phyloP scores from a whole-genome alignment of 208 protist genomes.

The Giardia muris region DNA sequence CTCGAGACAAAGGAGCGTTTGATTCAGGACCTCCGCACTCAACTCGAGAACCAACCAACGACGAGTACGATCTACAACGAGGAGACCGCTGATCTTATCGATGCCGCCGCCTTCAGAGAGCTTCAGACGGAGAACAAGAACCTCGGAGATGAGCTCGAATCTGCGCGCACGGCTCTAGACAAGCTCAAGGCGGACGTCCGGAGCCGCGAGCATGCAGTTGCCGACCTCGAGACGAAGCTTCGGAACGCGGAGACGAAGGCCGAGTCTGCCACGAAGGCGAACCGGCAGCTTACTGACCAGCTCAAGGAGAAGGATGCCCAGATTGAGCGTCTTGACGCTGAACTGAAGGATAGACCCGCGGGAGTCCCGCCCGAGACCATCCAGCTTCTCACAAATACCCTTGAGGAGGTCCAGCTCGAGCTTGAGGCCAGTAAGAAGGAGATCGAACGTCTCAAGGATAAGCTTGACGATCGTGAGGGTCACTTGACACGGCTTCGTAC shows the following conservation, averaged over 20 bases:
- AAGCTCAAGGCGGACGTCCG: not conserved
- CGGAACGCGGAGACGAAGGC: not conserved
- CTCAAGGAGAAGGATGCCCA: not conserved
- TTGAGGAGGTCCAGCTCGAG: not conserved
- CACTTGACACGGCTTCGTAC: not conserved
- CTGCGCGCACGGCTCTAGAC: not conserved
- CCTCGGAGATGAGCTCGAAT: not conserved
- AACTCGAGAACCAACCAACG: not conserved
- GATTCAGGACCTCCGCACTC: not conserved
- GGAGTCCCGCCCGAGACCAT: not conserved
- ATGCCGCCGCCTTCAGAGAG: not conserved
- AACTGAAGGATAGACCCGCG: not conserved
- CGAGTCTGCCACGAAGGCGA: not conserved
- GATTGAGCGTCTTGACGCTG: not conserved
- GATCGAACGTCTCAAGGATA: not conserved
- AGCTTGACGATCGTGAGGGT: not conserved
- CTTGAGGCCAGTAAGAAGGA: not conserved
- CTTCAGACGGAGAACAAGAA: not conserved
- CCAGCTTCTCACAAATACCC: not conserved
- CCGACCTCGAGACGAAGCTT: not conserved
- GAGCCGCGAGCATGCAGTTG: not conserved
- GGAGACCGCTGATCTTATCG: not conserved
- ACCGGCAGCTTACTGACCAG: not conserved
- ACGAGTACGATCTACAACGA: not conserved
- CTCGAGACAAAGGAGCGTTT: not conserved